phyloP scores from a whole-genome alignment of 2,329 filamentous ascomycete species.

The Amesomyces nigricolor region DNA sequence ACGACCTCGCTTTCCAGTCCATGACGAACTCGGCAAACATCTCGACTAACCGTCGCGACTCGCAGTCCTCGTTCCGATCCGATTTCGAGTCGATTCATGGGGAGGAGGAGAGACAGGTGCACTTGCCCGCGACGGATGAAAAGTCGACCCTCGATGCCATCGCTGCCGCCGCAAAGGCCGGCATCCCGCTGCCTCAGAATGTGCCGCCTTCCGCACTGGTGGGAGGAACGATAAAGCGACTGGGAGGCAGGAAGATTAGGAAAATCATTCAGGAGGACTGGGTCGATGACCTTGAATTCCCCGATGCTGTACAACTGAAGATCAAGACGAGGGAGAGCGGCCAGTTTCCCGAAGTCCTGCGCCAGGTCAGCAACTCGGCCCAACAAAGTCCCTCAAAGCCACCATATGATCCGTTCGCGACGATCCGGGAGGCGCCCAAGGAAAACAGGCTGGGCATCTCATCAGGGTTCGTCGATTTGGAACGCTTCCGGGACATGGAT shows the following conservation, averaged over 20 bases:
- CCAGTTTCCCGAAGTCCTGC: conserved; percentile 61
- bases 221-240: conserved; percentile 86
- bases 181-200: conserved; percentile 83
- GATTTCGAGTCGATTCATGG: conserved; percentile 70
- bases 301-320: conserved; percentile 54
- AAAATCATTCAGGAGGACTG: conserved; percentile 74
- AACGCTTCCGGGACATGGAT: conserved; percentile 57
- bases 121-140: conserved; percentile 80
- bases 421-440: conserved; percentile 29
- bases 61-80: conserved; percentile 77
- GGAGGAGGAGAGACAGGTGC: conserved; percentile 84
- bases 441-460: conserved; percentile 33
- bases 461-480: conserved; percentile 50
- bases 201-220: conserved; percentile 83
- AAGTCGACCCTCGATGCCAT: conserved; percentile 80
- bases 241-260: conserved; percentile 69
- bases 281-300: conserved; percentile 71
- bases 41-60: conserved; percentile 59
- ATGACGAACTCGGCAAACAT: conserved; percentile 41
- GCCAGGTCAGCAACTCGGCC: conserved; percentile 58
- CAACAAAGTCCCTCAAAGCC: conserved; percentile 46
- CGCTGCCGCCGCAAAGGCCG: conserved; percentile 76
- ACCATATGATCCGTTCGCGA: conserved; percentile 22
- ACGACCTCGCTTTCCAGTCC: conserved; percentile 57
- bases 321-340: conserved; percentile 58